phyloP scores from a whole-genome alignment of 1,139 yeast species.

The Hanseniaspora sp. region DNA sequence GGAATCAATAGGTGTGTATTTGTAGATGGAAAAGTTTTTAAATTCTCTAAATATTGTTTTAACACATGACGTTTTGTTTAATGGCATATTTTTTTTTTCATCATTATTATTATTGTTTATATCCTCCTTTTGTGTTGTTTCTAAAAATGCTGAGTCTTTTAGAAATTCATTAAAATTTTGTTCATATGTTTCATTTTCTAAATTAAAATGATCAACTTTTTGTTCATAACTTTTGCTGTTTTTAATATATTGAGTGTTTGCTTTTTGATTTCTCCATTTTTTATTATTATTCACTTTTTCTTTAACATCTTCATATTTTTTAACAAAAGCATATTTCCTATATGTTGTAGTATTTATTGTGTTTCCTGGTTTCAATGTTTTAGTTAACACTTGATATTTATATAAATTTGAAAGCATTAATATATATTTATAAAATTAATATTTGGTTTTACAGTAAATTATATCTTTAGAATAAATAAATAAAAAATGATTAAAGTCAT shows the following conservation, averaged over 20 bases:
- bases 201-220: background rate
- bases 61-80: background rate
- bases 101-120: background rate
- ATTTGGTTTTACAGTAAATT: too few species aligned
- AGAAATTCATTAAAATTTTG: background rate
- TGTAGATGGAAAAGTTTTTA: background rate
- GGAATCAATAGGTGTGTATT: conserved; percentile 10
- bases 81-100: background rate
- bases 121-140: background rate
- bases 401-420: background rate
- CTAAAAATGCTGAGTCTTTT: background rate
- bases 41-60: background rate
- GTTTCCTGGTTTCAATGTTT: background rate
- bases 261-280: background rate
- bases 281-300: background rate
- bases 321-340: background rate
- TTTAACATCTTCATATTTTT: background rate
- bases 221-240: background rate
- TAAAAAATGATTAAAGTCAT: too few species aligned
- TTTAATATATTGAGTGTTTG: background rate
- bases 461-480: too few species aligned
- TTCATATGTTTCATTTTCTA: background rate
- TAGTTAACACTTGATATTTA: background rate
- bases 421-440: too few species aligned
- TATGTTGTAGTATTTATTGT: background rate